Evolutionary conservation across 176 grass and related monocot species (phyloP), one percentile per base, ranked within the genome.

Genomic region (Oryza punctata): DNA sequence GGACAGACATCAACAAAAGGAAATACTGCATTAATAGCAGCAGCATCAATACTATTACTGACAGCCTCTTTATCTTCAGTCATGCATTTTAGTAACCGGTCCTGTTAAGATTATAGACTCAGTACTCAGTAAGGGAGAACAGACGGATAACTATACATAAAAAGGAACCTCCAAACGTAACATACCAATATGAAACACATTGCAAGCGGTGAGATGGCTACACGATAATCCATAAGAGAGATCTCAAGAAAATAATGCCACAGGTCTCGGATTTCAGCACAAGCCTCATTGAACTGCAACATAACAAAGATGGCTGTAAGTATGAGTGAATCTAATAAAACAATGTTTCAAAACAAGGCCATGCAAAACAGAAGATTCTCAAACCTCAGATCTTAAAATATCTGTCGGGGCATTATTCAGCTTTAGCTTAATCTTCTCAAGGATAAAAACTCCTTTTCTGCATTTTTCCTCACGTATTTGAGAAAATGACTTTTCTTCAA

Each of bases 11-110:
- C 37, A 82, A 47, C 18, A 73, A 63, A 63, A 64, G 24, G 24
- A 16, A 45, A 82, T 63, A 73, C 26, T 44, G 57, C 18, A 18
- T 47, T 69, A 46, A 82, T 64, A 82, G 3, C 60, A 59, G 50
- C 37, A 73, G 1, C 66, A 69, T 8, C 57, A 82, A 82, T 64
- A 21, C 33, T 71, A 50, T 37, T 63, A 21, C 4, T 3, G 49
- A 30, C 29, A 25, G 23, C 14, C 19, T 14, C 28, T 29, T 19
- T 6, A 32, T 10, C 41, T 80, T 80, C 7, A 54, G 18, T 24
- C 65, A 69, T 52, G 28, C 44, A 80, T 16, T 54, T n/a, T 6
- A 52, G 3, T 54, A 80, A 52, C 21, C 37, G 14, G 32, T 27
- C 64, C 65, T 80, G 29, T 19, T 9, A 35, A 80, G 44, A 69